Percentiles rank a stretch among this genome's conserved stretches.
These are phyloP conservation scores for Vitis cinerea DNA, from an alignment of 164 flowering plant species.

Conservation along the genomic window DNA sequence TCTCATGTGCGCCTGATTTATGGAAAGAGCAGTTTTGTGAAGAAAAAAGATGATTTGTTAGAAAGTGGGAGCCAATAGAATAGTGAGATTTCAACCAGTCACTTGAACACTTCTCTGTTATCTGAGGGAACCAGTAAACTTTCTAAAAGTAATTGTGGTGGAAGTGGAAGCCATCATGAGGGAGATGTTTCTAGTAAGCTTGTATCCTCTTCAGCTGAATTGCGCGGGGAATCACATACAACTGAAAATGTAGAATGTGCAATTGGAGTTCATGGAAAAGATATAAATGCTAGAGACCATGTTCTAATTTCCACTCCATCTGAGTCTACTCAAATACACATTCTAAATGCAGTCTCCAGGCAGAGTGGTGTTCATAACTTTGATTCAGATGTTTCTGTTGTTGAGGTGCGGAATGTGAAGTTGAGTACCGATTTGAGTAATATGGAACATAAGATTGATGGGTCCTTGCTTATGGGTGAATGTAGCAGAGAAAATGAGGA, in stretches of 20 bases:
- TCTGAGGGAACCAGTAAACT: not conserved
- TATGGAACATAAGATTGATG: not conserved
- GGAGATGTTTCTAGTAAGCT: conserved; percentile 15
- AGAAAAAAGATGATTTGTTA: too few relatives aligned
- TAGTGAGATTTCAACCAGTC: too few relatives aligned
- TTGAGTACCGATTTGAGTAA: conserved; percentile 10
- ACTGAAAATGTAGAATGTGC: conserved; percentile 16
- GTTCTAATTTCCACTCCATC: too few relatives aligned
- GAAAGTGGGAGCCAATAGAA: too few relatives aligned
- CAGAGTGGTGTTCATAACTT: conserved; percentile 12
- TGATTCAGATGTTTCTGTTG: conserved; percentile 12
- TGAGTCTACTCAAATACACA: conserved; percentile 6
- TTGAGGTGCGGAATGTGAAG: conserved; percentile 18
- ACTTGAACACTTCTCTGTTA: too few relatives aligned
- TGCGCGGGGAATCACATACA: conserved; percentile 17
- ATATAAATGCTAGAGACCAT: too few relatives aligned
- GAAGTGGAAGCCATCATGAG: conserved; percentile 4
- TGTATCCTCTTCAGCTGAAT: conserved; percentile 14
- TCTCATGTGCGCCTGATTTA: too few relatives aligned
- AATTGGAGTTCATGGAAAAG: conserved; percentile 9
- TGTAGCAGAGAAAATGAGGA: not conserved
- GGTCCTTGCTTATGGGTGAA: conserved; percentile 14
- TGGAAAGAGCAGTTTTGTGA: too few relatives aligned
- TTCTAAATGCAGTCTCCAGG: conserved; percentile 6
- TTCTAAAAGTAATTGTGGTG: conserved; percentile 9